Conservation (phyloP, 2,329 filamentous ascomycete species). For the Paraphaeosphaeria sporulosa region DNA sequence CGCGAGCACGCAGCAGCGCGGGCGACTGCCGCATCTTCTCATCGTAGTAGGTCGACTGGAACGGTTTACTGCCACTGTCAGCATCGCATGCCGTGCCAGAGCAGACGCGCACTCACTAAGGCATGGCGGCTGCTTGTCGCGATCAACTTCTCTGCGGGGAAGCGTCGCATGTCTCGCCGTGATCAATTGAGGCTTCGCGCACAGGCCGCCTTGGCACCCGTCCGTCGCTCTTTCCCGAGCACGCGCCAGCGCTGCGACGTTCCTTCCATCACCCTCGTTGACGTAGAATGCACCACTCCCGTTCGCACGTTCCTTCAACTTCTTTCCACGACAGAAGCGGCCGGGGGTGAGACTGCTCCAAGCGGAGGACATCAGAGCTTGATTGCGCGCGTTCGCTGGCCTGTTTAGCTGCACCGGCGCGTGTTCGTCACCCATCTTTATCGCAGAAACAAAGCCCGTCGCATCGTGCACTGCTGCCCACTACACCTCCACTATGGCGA, state of each 20-base stretch:
- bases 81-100: background rate
- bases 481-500: constrained; percentile 36
- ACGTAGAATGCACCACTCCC: constrained; percentile 30
- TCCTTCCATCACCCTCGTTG: constrained; percentile 6
- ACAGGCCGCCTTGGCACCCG: constrained; percentile 12
- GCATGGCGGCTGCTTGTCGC: constrained; percentile 34
- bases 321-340: constrained; percentile 26
- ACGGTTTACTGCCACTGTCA: constrained; percentile 48
- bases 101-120: constrained; percentile 37
- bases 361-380: constrained; percentile 31
- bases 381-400: constrained; percentile 37
- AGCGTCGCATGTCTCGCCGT: background rate
- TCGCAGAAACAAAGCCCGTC: constrained; percentile 36
- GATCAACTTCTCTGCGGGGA: constrained; percentile 13
- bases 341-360: constrained; percentile 38
- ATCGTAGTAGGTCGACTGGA: constrained; percentile 88
- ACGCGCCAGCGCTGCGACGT: constrained; percentile 4
- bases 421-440: constrained; percentile 34
- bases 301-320: constrained; percentile 35
- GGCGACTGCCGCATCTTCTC: constrained; percentile 83
- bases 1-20: constrained; percentile 87
- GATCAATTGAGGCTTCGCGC: constrained; percentile 16
- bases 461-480: constrained; percentile 29
- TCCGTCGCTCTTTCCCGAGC: constrained; percentile 8
- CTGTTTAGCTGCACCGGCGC: constrained; percentile 34